A percentile compares a stretch with the other conserved stretches of the same genome.
These are phyloP conservation scores for Aspergillus sergii DNA, from an alignment of 2,329 filamentous ascomycete genomes.

Conservation along the genomic window DNA sequence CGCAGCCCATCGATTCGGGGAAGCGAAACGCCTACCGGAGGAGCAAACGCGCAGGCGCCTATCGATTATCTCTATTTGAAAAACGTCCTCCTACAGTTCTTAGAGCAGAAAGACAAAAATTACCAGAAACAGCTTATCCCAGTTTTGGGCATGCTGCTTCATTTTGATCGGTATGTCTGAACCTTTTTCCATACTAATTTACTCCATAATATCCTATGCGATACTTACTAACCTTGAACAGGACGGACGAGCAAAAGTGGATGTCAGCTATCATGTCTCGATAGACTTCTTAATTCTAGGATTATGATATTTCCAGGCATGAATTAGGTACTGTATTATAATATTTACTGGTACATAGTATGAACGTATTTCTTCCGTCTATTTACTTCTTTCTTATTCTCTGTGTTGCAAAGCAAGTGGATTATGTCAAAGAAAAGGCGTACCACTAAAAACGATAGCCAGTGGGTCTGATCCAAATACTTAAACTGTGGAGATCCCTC, in stretches of 20 bases:
- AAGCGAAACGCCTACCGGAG: constrained; percentile 41
- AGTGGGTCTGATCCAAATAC: neutral
- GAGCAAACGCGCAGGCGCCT: constrained; percentile 25
- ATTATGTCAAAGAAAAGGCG: neutral
- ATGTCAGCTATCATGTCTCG: constrained; percentile 68
- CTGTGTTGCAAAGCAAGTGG: neutral
- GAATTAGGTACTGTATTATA: constrained; percentile 3
- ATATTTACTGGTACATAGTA: constrained; percentile 5
- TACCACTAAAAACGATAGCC: neutral
- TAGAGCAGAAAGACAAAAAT: constrained; percentile 68
- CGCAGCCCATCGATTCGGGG: constrained; percentile 35
- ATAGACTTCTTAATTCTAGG: constrained; percentile 25
- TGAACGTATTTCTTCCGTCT: neutral
- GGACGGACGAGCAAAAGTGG: constrained; percentile 85
- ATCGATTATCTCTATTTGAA: constrained; percentile 68
- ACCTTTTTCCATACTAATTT: neutral
- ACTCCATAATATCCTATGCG: too few species aligned
- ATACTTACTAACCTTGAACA: constrained; percentile 34
- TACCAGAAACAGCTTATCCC: constrained; percentile 69
- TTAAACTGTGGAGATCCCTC: neutral
- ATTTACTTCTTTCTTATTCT: constrained; percentile 6
- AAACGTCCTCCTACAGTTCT: constrained; percentile 67
- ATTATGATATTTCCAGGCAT: neutral
- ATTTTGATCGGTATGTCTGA: constrained; percentile 62
- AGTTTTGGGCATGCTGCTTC: constrained; percentile 66